Evolutionary conservation across 1,139 yeast genomes (phyloP).

Genomic region (Zhuliangozyma blackwelliae): DNA sequence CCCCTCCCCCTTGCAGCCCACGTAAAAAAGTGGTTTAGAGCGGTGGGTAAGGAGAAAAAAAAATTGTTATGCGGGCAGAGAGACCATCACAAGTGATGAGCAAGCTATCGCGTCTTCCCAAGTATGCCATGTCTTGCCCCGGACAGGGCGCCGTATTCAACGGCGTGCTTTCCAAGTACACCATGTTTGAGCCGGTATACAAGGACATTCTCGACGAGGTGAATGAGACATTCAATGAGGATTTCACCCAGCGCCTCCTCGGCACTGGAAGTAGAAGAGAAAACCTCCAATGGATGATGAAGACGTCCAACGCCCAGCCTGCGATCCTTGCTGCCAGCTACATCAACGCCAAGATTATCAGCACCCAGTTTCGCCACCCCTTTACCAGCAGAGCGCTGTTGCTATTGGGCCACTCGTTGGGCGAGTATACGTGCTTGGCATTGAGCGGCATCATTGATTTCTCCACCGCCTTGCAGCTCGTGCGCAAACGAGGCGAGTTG

Average conservation of each 20-base stretch:
- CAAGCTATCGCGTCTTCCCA: neutral
- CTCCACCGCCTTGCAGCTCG: slow-evolving; percentile 43
- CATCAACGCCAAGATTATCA: slow-evolving; percentile 28
- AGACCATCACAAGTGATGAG: no score
- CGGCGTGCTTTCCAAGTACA: slow-evolving; percentile 19
- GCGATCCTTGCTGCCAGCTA: slow-evolving; percentile 50
- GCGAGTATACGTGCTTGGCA: slow-evolving; percentile 51
- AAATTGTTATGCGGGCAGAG: neutral
- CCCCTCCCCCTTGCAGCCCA: no score
- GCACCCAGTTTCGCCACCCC: slow-evolving; percentile 19
- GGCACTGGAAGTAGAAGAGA: slow-evolving; percentile 6
- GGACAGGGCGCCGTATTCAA: slow-evolving; percentile 38
- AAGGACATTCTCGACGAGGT: slow-evolving; percentile 39
- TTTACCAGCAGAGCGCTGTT: slow-evolving; percentile 20
- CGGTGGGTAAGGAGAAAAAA: neutral
- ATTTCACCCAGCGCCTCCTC: slow-evolving; percentile 28
- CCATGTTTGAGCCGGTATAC: slow-evolving; percentile 1
- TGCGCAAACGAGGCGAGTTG: slow-evolving; percentile 46
- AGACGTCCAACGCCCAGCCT: slow-evolving; percentile 59
- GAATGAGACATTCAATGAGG: slow-evolving; percentile 55
- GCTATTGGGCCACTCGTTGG: slow-evolving; percentile 56
- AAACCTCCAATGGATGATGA: slow-evolving; percentile 17
- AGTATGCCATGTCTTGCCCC: slow-evolving; percentile 35
- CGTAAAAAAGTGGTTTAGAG: no score
- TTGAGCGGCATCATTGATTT: slow-evolving; percentile 39